Percentiles rank a stretch among this genome's conserved stretches.
Evolutionary conservation across 2,329 filamentous ascomycete genomes (phyloP).

Genomic region (Fusarium nanum): DNA sequence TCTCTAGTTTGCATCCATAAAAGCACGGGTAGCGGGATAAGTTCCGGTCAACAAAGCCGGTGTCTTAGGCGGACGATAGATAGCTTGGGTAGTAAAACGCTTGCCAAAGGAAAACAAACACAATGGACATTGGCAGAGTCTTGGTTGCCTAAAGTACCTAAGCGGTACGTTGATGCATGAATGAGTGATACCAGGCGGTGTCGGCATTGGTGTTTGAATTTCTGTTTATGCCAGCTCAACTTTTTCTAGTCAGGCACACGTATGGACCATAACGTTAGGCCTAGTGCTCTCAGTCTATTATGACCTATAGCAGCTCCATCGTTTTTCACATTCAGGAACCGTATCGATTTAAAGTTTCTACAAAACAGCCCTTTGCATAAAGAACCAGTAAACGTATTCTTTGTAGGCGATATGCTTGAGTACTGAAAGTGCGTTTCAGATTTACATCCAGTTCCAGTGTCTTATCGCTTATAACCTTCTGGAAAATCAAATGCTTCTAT

Average conservation of each 20-base stretch:
- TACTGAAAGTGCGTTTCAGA: neutral
- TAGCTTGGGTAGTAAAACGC: neutral
- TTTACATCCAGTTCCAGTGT: neutral
- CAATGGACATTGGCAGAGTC: neutral
- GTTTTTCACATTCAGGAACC: neutral
- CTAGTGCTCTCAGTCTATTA: neutral
- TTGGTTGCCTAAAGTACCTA: neutral
- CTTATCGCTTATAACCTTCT: slow-evolving; percentile 3
- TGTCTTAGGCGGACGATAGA: neutral
- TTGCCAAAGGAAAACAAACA: neutral
- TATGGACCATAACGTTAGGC: neutral
- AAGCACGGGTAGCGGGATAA: neutral
- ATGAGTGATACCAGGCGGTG: neutral
- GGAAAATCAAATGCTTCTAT: slow-evolving; percentile 3
- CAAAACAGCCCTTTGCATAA: neutral
- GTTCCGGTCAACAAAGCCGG: neutral
- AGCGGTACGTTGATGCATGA: neutral
- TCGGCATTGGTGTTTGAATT: slow-evolving; percentile 1
- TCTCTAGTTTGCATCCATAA: slow-evolving; percentile 1
- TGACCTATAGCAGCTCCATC: neutral
- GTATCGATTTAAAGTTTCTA: neutral
- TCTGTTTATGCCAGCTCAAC: neutral
- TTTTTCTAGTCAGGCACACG: neutral
- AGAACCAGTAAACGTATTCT: neutral
- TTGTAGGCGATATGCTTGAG: neutral